Percentiles rank a stretch among this genome's conserved stretches.
These are phyloP conservation scores for Zygotorulaspora florentina DNA, from an alignment of 805 yeast genomes.

Conservation along the genomic window DNA sequence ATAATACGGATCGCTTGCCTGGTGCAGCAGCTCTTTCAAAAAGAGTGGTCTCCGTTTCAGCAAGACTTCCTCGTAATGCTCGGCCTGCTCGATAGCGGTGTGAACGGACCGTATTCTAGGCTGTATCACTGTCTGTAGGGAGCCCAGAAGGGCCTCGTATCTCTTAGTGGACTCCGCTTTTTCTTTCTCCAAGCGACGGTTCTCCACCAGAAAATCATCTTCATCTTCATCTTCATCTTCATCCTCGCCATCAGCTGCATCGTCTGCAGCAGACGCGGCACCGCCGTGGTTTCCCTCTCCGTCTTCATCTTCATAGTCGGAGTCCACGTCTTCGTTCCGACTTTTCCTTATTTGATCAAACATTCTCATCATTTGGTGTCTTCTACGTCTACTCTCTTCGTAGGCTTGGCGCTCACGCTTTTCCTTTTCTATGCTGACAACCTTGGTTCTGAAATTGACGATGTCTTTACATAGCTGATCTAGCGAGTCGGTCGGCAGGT, in stretches of 20 bases:
- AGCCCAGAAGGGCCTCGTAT: constrained; percentile 17
- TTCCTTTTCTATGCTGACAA: constrained; percentile 48
- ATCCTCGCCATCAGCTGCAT: constrained; percentile 16
- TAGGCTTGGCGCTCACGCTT: constrained; percentile 42
- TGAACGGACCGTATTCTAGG: constrained; percentile 18
- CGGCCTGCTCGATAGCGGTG: constrained; percentile 12
- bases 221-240: constrained; percentile 13
- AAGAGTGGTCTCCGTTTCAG: constrained; percentile 16
- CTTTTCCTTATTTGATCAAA: constrained; percentile 28
- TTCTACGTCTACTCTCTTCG: constrained; percentile 28
- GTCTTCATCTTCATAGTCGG: constrained; percentile 6
- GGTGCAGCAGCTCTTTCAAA: constrained; percentile 25
- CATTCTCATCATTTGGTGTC: constrained; percentile 24
- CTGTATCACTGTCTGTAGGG: constrained; percentile 16
- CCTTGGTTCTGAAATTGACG: constrained; percentile 52
- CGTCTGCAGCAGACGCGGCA: not conserved
- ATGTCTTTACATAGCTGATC: constrained; percentile 42
- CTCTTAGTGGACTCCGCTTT: constrained; percentile 15
- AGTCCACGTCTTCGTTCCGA: constrained; percentile 6
- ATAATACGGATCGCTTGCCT: constrained; percentile 24
- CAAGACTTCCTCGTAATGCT: constrained; percentile 17
- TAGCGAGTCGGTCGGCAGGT: constrained; percentile 27
- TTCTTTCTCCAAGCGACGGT: constrained; percentile 11
- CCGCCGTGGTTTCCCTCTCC: constrained; percentile 16
- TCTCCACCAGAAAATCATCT: constrained; percentile 17